A percentile compares a stretch with the other conserved stretches of the same genome.
These are phyloP conservation scores for Leccinum aurantiacum DNA, from an alignment of 768 basidiomycete genomes.

Conservation along the genomic window DNA sequence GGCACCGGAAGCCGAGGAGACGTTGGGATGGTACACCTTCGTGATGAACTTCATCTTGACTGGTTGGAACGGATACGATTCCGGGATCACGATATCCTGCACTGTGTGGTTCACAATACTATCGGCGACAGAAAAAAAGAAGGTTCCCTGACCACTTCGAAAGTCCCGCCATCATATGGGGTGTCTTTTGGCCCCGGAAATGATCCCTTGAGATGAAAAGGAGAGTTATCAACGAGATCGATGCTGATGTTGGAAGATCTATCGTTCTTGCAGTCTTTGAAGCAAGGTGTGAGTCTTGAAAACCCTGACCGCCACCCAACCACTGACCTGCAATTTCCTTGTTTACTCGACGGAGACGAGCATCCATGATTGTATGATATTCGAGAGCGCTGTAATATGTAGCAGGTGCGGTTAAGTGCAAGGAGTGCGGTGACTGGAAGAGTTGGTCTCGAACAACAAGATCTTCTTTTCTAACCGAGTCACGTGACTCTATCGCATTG, in stretches of 20 bases:
- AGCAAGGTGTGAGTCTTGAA: constrained; percentile 11
- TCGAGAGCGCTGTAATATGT: not conserved
- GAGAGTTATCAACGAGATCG: constrained; percentile 84
- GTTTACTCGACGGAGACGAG: constrained; percentile 84
- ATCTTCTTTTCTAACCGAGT: constrained; percentile 1
- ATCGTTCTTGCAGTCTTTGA: constrained; percentile 90
- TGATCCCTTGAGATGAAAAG: constrained; percentile 88
- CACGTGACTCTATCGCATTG: constrained; percentile 28
- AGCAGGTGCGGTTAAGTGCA: not conserved
- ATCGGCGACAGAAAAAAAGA: constrained; percentile 4
- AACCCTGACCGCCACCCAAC: not conserved
- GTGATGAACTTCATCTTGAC: constrained; percentile 99
- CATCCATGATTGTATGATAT: constrained; percentile 60
- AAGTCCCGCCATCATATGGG: constrained; percentile 89
- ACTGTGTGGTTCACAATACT: constrained; percentile 2
- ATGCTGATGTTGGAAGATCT: constrained; percentile 84
- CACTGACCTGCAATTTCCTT: constrained; percentile 85
- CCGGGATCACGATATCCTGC: constrained; percentile 91
- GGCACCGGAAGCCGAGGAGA: constrained; percentile 91
- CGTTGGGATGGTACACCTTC: constrained; percentile 94
- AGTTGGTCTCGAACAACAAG: not conserved
- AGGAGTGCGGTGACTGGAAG: not conserved
- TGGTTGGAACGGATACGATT: constrained; percentile 89
- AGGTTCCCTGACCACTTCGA: constrained; percentile 73
- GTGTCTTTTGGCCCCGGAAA: constrained; percentile 93